Base-by-base conservation (phyloP, 306 rosid species). In the Lathyrus aphaca region DNA sequence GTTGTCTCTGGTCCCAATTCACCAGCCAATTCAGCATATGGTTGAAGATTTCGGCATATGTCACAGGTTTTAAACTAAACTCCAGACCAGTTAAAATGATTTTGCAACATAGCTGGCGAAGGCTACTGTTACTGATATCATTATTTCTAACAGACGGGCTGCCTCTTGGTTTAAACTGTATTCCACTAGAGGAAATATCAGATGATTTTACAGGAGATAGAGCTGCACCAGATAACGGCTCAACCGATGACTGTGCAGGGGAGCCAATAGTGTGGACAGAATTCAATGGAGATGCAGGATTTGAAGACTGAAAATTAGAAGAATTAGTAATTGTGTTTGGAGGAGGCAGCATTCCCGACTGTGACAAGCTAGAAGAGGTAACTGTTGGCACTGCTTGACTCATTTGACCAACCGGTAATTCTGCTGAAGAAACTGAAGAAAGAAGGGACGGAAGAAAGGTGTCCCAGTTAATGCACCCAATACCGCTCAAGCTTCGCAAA, bases 71-170 rank as follows among this genome's bases (percentile, higher is more conserved):
- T 51, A 94, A 82, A 76, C 82, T 78, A 74, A 69, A 72, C 79
- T 86, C 88, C 51, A 94, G 95, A 55, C 96, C 99, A 79, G 85
- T 81, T 82, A 94, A 82, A 81, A 91, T 91, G 68, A 91, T 91
- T 85, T 87, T 91, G 88, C 99, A 94, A 77, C 99, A 91, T 72
- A 94, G 84, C 77, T 94, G 99, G n/a, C 99, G 91, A 65, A 94
- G 92, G 80, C 96, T 86, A 81, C 99, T 94, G 40, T 86, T 83
- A 60, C 96, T 91, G 46, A 87, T 85, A 67, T 93, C 96, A 82
- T 77, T 88, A 74, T 87, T 91, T 75, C 92, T 81, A 38, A 88
- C 77, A 17, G 83, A 88, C 58, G 89, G 72, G 62, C 61, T 74
- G 42, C 85, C 80, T 78, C 89, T 82, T 63, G 76, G 73, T 29